Conservation (phyloP, 2,329 filamentous ascomycete species). For the Apiospora sp. region DNA sequence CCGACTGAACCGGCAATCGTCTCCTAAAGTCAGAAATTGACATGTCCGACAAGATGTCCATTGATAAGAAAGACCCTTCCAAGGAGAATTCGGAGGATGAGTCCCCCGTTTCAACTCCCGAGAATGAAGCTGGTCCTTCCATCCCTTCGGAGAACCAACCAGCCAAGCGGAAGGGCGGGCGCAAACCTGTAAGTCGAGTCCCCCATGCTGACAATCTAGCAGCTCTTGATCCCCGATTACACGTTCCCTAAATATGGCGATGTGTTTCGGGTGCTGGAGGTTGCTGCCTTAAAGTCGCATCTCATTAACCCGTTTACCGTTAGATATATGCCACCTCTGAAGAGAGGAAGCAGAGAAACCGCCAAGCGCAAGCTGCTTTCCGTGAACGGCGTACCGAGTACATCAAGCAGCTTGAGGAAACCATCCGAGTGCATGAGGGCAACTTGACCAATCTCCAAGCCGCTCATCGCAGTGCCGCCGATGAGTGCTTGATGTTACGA, state of each 20-base stretch:
- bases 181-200: constrained; percentile 84
- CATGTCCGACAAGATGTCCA: constrained; percentile 74
- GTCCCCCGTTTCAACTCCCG: constrained; percentile 67
- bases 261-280: background rate
- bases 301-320: constrained; percentile 1
- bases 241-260: background rate
- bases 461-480: constrained; percentile 91
- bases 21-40: constrained; percentile 48
- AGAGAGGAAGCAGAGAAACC: constrained; percentile 96
- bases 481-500: constrained; percentile 96
- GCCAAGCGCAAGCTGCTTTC: constrained; percentile 97
- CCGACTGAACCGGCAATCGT: constrained; percentile 51
- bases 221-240: background rate
- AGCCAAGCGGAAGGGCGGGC: constrained; percentile 95
- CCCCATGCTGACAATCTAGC: background rate
- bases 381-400: constrained; percentile 97
- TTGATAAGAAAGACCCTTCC: constrained; percentile 65
- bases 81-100: constrained; percentile 70
- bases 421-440: constrained; percentile 96
- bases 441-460: constrained; percentile 91
- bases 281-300: background rate
- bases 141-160: constrained; percentile 63
- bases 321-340: constrained; percentile 99
- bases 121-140: constrained; percentile 57
- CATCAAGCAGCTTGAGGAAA: constrained; percentile 98